Base-by-base conservation (phyloP, 2,329 filamentous ascomycete genomes). In the Dryadomyces quercus-mongolicae region DNA sequence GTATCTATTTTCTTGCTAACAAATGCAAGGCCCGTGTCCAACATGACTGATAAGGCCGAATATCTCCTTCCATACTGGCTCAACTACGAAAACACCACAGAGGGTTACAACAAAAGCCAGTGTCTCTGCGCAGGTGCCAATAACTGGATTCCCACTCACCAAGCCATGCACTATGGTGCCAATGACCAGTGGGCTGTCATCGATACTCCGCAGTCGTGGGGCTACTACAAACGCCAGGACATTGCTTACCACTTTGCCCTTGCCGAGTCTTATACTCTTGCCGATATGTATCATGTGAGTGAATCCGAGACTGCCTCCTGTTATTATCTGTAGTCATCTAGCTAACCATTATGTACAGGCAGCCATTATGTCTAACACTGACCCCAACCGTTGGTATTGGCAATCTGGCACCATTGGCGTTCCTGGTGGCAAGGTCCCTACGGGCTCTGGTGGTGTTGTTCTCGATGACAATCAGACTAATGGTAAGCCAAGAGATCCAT, bases 231-330 rank as follows among this genome's bases (percentile, higher is more conserved):
- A 54, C 66, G 74, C 36, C 60, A 69, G 10, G 76, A 80, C 58
- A 68, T 80, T 25, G 75, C 76, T 0, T 71, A 76, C 38, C 76
- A 80, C 40, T 80, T 73, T 61, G 70, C 72, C 22, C 72, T 80
- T 59, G 77, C 75, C 5, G 77, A 80, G 59, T 73, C 70, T 8
- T 80, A 73, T 71, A 79, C 75, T 0, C 62, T 75, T 15, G 74
- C 68, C 22, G 75, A 78, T 60, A 77, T 76, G 72, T 77, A 77
- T 57, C 73, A 62, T 43, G 59, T 60, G 42, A 21, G 56, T 53
- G 18, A 15, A n/a, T 1, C 20, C 44, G 4, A 21, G 63, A 8
- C 43, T 22, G 25, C 8, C 25, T 31, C 25, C 25, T 5, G 25
- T 31, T 31, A 8, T 4, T 8, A 31, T 31, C n/a, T n/a, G 25